Evolutionary conservation across 805 yeast species (phyloP), one percentile per base, ranked within the genome.

Genomic region (Sugiyamaella mastotermitis): DNA sequence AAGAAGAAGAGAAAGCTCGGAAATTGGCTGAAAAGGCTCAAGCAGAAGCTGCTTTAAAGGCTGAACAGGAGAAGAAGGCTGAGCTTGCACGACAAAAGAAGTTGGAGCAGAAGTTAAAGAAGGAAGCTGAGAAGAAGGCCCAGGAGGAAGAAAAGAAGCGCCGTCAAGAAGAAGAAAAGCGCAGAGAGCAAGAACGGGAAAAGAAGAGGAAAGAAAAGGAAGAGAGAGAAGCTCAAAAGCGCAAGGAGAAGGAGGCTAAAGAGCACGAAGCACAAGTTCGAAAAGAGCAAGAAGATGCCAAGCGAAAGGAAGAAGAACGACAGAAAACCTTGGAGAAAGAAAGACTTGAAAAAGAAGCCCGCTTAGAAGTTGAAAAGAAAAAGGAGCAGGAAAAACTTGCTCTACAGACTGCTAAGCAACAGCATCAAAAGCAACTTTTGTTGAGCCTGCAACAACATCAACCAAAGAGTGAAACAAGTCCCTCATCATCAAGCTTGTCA

Each of bases 1-100:
- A 61, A 37, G 70, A 64, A 37, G 68, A 65, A 34, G 69, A 64
- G 45, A 55, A 55, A 20, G 50, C 48, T 10, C 47, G 55, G 10
- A 52, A 50, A 33, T 60, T 53, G 22, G 59, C 60, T 6, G 69
- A 66, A 40, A 51, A 48, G 31, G 47, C 40, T 7, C 46, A 50
- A 34, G 56, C 47, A 6, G 62, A 56, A 25, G 63, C 49, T 13
- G 42, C 43, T n/a, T 14, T 35, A 11, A 44, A 37, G 22, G 52
- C 34, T 19, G 65, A 52, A 40, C 50, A 31, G 40, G 57, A 42
- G 32, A 40, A 48, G 27, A 48, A 46, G 41, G 49, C 47, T 35
- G 51, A 53, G 38, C 60, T 52, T 20, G 51, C 49, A 14, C 54
- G 51, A n/a, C 52, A 52, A 19, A 47, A 41, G 23, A 53, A 51